phyloP scores from a whole-genome alignment of 129 eudicot genomes.

The Flaveria brownii region DNA sequence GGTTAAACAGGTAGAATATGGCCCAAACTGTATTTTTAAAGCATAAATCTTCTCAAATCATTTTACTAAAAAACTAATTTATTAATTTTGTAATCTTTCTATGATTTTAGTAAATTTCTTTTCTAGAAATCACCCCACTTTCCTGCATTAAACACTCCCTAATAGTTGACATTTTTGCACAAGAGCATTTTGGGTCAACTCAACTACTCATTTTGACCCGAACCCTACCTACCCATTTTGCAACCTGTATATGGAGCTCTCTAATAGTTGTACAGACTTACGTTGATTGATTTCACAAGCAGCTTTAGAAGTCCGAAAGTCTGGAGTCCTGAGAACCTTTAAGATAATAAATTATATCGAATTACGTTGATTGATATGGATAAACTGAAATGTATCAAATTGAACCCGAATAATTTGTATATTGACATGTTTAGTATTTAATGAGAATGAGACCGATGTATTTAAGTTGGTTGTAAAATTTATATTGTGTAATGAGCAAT shows the following conservation, averaged over 20 bases:
- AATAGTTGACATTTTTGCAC: neutral
- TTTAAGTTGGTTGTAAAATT: neutral
- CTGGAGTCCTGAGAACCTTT: constrained; percentile 81
- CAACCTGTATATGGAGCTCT: neutral
- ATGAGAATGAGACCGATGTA: neutral
- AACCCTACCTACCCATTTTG: constrained; percentile 3
- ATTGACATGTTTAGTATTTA: neutral
- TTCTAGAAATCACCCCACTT: neutral
- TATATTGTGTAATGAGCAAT: neutral
- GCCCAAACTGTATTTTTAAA: neutral
- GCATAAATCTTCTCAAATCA: neutral
- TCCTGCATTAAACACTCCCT: neutral
- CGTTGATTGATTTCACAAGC: constrained; percentile 65
- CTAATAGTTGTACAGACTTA: constrained; percentile 34
- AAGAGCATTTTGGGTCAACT: neutral
- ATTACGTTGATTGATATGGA: neutral
- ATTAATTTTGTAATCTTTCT: neutral
- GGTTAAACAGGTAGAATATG: neutral
- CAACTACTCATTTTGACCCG: neutral
- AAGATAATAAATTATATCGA: constrained; percentile 25
- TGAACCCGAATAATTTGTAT: neutral
- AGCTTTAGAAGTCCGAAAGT: constrained; percentile 67
- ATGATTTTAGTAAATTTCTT: neutral
- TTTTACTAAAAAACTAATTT: neutral
- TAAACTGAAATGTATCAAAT: neutral